Percentiles rank a stretch among this genome's conserved stretches.
phyloP scores from a whole-genome alignment of 148 eudicot species.

The Chenopodium quinoa region DNA sequence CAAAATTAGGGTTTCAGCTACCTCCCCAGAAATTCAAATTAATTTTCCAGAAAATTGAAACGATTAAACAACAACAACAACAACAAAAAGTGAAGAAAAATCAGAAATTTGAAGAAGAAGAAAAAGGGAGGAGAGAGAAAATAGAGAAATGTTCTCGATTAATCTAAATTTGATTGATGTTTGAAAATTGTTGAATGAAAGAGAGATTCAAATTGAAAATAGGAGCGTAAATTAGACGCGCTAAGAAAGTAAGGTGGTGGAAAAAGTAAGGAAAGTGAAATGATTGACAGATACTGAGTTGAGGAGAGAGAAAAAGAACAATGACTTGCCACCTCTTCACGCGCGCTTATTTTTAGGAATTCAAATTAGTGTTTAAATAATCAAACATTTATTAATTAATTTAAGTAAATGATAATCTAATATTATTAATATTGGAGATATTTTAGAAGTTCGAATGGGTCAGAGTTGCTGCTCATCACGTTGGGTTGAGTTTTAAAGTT shows the following conservation, averaged over 20 bases:
- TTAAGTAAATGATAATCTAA: background rate
- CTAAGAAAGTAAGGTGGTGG: background rate
- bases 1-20: constrained; percentile 22
- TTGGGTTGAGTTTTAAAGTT: background rate
- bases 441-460: constrained; percentile 7
- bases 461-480: constrained; percentile 23
- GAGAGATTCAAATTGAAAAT: background rate
- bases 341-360: constrained; percentile 30
- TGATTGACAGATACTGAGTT: background rate
- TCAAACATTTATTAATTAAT: background rate
- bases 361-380: constrained; percentile 13
- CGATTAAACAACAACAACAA: background rate
- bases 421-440: background rate
- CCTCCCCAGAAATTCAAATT: background rate
- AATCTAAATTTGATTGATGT: background rate
- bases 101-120: background rate
- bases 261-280: background rate
- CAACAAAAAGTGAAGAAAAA: background rate
- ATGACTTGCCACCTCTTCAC: constrained; percentile 27
- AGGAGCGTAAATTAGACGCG: background rate
- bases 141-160: too few relatives aligned
- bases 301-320: background rate
- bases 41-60: background rate
- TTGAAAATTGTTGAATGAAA: background rate
- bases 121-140: constrained; percentile 3